Evolutionary conservation across 202 grass and related monocot genomes (phyloP).

Genomic region (Setaria italica): DNA sequence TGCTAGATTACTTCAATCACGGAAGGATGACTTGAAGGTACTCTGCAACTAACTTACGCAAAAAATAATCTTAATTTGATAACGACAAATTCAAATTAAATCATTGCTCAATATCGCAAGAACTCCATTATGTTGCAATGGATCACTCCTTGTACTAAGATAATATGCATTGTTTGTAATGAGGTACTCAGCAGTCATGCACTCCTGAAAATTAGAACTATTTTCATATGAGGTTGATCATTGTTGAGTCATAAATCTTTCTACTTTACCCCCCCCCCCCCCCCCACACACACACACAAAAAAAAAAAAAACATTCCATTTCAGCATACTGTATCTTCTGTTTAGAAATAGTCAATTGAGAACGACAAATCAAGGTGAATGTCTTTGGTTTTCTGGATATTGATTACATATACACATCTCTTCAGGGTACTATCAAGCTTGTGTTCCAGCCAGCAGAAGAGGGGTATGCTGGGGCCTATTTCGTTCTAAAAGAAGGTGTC

Average conservation of each 20-base stretch:
- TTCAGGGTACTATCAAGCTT: conserved; percentile 69
- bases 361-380: background rate
- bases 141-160: no score
- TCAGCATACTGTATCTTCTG: no score
- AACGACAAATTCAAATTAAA: background rate
- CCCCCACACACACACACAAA: no score
- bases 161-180: no score
- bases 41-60: background rate
- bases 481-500: conserved; percentile 55
- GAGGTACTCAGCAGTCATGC: background rate
- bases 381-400: background rate
- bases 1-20: conserved; percentile 28
- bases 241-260: no score
- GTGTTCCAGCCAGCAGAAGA: conserved; percentile 79
- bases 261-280: no score
- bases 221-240: background rate
- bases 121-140: background rate
- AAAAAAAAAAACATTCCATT: no score
- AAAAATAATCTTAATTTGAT: background rate
- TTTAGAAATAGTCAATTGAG: background rate
- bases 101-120: background rate
- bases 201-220: background rate
- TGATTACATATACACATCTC: background rate
- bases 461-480: conserved; percentile 57
- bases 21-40: conserved; percentile 28